Evolutionary conservation across 1,139 yeast species (phyloP).

Genomic region (Geotrichum armillariae): DNA sequence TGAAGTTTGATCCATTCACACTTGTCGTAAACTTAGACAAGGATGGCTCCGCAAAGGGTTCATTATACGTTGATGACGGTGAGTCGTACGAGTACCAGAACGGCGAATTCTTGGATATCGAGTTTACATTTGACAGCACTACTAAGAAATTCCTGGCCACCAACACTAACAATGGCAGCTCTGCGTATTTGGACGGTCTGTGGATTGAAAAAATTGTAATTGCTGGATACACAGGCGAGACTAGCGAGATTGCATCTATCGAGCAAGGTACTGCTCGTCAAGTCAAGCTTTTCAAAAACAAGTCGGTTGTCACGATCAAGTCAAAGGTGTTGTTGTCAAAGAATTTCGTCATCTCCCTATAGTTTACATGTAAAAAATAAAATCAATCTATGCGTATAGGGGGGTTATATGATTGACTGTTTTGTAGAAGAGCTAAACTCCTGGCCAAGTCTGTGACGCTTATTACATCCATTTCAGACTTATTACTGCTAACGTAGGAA

Average conservation of each 20-base stretch:
- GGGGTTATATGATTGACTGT: too few relatives aligned
- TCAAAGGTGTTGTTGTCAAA: slow-evolving; percentile 7
- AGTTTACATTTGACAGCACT: slow-evolving; percentile 18
- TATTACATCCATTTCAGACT: too few relatives aligned
- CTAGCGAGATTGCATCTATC: not conserved
- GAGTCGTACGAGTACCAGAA: slow-evolving; percentile 60
- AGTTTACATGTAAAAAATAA: slow-evolving; percentile 48
- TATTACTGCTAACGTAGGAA: too few relatives aligned
- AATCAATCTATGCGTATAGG: too few relatives aligned
- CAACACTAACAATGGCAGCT: not conserved
- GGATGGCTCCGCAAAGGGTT: slow-evolving; percentile 53
- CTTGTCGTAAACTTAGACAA: slow-evolving; percentile 61
- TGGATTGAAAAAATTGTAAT: slow-evolving; percentile 57
- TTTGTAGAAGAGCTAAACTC: too few relatives aligned
- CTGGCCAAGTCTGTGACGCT: too few relatives aligned
- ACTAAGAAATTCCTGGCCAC: slow-evolving; percentile 22
- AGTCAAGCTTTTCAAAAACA: not conserved
- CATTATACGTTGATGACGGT: slow-evolving; percentile 80
- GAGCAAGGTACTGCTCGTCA: not conserved
- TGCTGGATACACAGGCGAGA: slow-evolving; percentile 41
- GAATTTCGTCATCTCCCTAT: slow-evolving; percentile 30
- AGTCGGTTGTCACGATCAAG: not conserved
- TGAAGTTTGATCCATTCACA: slow-evolving; percentile 83
- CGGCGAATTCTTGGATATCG: slow-evolving; percentile 49
- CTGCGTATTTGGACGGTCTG: slow-evolving; percentile 16